Conservation (phyloP, 371 early-diverging fungal genomes). For the Mucor circinelloides region DNA sequence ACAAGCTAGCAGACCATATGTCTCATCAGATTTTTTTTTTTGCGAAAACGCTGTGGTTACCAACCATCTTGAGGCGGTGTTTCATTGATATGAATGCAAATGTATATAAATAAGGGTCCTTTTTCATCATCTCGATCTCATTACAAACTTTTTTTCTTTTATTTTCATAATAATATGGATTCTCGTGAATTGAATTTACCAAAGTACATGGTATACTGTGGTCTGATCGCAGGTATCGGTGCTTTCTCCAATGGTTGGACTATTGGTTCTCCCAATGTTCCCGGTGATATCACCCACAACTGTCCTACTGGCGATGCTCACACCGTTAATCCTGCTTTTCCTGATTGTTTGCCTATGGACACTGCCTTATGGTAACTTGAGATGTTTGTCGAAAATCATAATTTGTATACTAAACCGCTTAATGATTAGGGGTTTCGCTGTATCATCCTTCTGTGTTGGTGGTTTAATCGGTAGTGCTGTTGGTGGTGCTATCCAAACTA, state of each 20-base stretch:
- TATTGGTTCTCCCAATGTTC: conserved; percentile 53
- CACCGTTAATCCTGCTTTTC: conserved; percentile 22
- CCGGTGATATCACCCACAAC: conserved; percentile 35
- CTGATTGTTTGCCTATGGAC: conserved; percentile 40
- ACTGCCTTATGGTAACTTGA: conserved; percentile 26
- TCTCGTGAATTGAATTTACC: conserved; percentile 42
- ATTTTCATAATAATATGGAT: conserved; percentile 34
- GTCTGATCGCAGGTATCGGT: conserved; percentile 36
- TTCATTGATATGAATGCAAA: neutral
- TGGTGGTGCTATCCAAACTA: conserved; percentile 60
- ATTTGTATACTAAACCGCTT: conserved; percentile 49
- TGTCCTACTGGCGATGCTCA: conserved; percentile 26
- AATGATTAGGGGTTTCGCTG: conserved; percentile 48
- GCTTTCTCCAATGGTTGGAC: conserved; percentile 49
- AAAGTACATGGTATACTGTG: conserved; percentile 47
- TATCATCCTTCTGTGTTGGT: conserved; percentile 69
- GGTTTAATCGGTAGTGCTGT: conserved; percentile 71
- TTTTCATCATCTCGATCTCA: neutral
- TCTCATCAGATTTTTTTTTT: neutral
- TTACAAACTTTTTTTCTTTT: neutral
- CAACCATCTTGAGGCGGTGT: neutral
- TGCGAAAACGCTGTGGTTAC: neutral
- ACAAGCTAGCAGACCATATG: neutral
- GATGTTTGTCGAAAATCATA: neutral
- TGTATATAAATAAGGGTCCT: conserved; percentile 2